phyloP scores from a whole-genome alignment of 1,139 yeast genomes.

The Ogataea hybrid region DNA sequence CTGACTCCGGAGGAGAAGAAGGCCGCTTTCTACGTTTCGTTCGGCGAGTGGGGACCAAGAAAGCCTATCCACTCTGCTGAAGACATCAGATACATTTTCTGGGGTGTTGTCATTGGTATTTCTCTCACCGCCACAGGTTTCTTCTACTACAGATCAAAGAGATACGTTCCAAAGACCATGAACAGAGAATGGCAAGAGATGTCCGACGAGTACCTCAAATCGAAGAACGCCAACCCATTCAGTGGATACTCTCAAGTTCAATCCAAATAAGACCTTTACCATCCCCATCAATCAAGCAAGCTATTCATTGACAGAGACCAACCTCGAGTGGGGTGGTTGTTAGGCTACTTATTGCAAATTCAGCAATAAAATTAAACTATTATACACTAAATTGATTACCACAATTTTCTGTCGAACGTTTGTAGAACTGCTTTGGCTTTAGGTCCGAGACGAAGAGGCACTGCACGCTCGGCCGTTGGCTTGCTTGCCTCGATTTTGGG shows the following conservation, averaged over 20 bases:
- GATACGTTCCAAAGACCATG: constrained; percentile 76
- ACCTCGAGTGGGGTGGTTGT: constrained; percentile 6
- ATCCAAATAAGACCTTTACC: constrained; percentile 45
- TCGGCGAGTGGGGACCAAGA: constrained; percentile 99
- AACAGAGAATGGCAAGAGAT: constrained; percentile 97
- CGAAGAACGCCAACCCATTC: constrained; percentile 97
- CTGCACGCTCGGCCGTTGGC: neutral
- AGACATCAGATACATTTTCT: constrained; percentile 70
- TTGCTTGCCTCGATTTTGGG: neutral
- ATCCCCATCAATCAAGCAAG: constrained; percentile 8
- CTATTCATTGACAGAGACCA: constrained; percentile 6
- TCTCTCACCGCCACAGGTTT: constrained; percentile 62
- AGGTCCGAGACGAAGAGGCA: constrained; percentile 19
- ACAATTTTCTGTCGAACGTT: constrained; percentile 18
- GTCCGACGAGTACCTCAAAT: constrained; percentile 91
- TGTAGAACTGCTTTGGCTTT: constrained; percentile 18
- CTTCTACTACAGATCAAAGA: constrained; percentile 55
- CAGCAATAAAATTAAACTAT: constrained; percentile 8
- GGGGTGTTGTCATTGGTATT: constrained; percentile 75
- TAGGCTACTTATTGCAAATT: constrained; percentile 6
- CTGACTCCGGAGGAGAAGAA: constrained; percentile 86
- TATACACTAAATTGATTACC: constrained; percentile 19
- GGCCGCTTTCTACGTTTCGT: constrained; percentile 96
- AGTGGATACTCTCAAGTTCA: constrained; percentile 92
- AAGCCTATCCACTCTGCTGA: constrained; percentile 91